Evolutionary conservation across 1,284 basidiomycete genomes (phyloP).

Genomic region (Apiotrichum siamense): DNA sequence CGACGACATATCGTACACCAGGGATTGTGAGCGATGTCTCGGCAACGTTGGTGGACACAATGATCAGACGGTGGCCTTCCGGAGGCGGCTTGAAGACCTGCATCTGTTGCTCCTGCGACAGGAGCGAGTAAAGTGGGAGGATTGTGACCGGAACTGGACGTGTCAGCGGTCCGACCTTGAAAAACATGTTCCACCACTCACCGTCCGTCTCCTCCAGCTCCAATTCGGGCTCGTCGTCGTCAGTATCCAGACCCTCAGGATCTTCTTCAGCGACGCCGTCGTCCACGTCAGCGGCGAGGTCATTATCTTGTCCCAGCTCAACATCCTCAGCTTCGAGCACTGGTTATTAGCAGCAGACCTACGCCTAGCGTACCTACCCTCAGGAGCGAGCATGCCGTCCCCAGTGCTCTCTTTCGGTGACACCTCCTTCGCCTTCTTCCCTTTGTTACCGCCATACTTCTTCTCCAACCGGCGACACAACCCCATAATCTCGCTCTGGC

Average conservation of each 20-base stretch:
- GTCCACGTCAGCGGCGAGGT: conserved; percentile 51
- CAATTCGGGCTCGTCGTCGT: conserved; percentile 44
- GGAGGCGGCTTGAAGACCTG: conserved; percentile 64
- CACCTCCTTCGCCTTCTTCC: conserved; percentile 9
- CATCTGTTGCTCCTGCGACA: conserved; percentile 68
- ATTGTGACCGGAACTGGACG: conserved; percentile 60
- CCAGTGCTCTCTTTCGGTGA: conserved; percentile 2
- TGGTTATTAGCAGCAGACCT: conserved; percentile 51
- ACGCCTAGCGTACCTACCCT: conserved; percentile 46
- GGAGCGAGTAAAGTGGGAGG: conserved; percentile 65
- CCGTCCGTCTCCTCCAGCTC: conserved; percentile 48
- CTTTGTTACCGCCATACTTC: conserved; percentile 65
- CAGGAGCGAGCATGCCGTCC: conserved; percentile 19
- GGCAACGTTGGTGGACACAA: conserved; percentile 70
- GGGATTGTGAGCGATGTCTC: conserved; percentile 75
- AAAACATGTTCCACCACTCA: conserved; percentile 18
- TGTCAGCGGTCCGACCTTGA: conserved; percentile 7
- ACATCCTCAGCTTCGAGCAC: conserved; percentile 48
- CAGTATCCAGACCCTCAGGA: conserved; percentile 47
- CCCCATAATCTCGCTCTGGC: conserved; percentile 67
- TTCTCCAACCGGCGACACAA: conserved; percentile 68
- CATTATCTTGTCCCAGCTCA: conserved; percentile 44
- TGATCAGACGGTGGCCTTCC: conserved; percentile 59
- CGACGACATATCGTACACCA: conserved; percentile 68
- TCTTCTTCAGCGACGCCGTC: conserved; percentile 47